Evolutionary conservation across 2,329 filamentous ascomycete species (phyloP).

Genomic region (Neopestalotiopsis rosae): DNA sequence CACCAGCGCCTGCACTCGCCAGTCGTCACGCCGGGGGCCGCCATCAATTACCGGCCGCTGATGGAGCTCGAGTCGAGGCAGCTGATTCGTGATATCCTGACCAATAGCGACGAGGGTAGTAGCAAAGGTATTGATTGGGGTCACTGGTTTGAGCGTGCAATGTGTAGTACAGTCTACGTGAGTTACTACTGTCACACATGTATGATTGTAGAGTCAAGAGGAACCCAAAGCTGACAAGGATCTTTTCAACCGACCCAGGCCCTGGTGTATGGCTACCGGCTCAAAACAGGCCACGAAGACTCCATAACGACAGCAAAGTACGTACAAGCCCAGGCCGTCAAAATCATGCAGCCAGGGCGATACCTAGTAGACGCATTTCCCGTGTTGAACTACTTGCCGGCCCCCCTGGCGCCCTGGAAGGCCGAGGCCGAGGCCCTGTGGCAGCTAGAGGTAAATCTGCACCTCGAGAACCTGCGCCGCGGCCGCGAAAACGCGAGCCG

Average conservation of each 20-base stretch:
- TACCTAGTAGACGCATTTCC: conserved; percentile 49
- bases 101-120: conserved; percentile 30
- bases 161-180: conserved; percentile 42
- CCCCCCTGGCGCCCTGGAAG: conserved; percentile 41
- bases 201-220: background rate
- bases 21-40: conserved; percentile 35
- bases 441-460: conserved; percentile 30
- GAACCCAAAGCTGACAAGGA: background rate
- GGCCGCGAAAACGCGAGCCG: conserved; percentile 20
- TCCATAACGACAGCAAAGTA: conserved; percentile 30
- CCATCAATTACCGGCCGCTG: conserved; percentile 42
- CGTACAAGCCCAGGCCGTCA: conserved; percentile 32
- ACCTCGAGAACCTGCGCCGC: conserved; percentile 31
- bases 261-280: conserved; percentile 42
- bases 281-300: conserved; percentile 32
- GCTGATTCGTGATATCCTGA: conserved; percentile 47
- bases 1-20: conserved; percentile 45
- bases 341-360: conserved; percentile 35
- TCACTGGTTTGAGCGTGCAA: conserved; percentile 39
- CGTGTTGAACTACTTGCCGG: conserved; percentile 44
- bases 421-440: conserved; percentile 34
- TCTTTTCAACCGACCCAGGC: background rate
- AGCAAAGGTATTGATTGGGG: conserved; percentile 33
- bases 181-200: background rate
- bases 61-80: conserved; percentile 53